phyloP scores from a whole-genome alignment of 495 filamentous ascomycete genomes.

The Neurospora tetrasperma region DNA sequence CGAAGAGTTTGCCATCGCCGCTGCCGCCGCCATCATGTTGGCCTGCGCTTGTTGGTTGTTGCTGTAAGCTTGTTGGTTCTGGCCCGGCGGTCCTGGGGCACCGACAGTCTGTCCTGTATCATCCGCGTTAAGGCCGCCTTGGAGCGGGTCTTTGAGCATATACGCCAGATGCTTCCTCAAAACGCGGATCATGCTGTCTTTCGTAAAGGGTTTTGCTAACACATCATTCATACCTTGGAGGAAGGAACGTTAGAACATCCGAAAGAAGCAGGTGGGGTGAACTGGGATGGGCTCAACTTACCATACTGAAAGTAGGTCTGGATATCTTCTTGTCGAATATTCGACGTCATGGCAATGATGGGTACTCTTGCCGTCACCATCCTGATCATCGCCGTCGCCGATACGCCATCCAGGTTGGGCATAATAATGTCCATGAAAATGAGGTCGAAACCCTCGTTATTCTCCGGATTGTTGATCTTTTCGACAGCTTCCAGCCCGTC shows the following conservation, averaged over 20 bases:
- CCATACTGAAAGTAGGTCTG: slow-evolving; percentile 95
- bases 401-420: slow-evolving; percentile 91
- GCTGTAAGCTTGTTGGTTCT: slow-evolving; percentile 24
- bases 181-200: slow-evolving; percentile 84
- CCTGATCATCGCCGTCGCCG: slow-evolving; percentile 86
- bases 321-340: slow-evolving; percentile 94
- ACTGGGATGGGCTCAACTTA: slow-evolving; percentile 34
- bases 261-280: not conserved
- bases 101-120: slow-evolving; percentile 10
- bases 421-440: slow-evolving; percentile 99
- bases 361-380: slow-evolving; percentile 76
- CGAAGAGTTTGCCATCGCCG: slow-evolving; percentile 8
- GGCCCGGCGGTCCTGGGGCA: slow-evolving; percentile 13
- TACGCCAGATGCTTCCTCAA: slow-evolving; percentile 81
- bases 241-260: slow-evolving; percentile 11
- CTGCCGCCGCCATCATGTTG: not conserved
- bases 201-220: slow-evolving; percentile 92
- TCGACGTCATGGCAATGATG: slow-evolving; percentile 97
- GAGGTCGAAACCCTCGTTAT: slow-evolving; percentile 70
- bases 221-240: slow-evolving; percentile 94
- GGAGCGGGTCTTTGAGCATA: slow-evolving; percentile 44
- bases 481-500: slow-evolving; percentile 90
- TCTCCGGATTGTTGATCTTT: slow-evolving; percentile 59
- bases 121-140: slow-evolving; percentile 5
- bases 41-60: not conserved